Evolutionary conservation across 805 yeast genomes (phyloP).

Genomic region (Wickerhamiella galacta): DNA sequence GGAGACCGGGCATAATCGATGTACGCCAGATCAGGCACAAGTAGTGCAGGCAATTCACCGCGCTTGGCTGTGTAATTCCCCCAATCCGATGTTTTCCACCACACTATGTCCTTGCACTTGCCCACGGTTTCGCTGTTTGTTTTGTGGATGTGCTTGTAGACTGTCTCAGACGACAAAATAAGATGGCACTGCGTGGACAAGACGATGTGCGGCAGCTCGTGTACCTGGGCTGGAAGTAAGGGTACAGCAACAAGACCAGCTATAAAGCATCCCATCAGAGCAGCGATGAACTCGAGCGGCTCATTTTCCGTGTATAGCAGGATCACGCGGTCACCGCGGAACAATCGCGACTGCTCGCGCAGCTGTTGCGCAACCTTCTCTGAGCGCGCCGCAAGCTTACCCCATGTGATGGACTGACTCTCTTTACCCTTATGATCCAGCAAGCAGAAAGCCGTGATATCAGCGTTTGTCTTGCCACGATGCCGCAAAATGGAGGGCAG

Average conservation of each 20-base stretch:
- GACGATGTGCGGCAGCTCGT: slow-evolving; percentile 8
- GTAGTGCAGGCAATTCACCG: slow-evolving; percentile 44
- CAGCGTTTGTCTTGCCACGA: slow-evolving; percentile 47
- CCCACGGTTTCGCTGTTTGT: slow-evolving; percentile 30
- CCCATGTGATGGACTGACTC: slow-evolving; percentile 66
- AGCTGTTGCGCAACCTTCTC: slow-evolving; percentile 80
- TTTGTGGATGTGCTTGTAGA: slow-evolving; percentile 57
- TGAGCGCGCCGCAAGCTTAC: slow-evolving; percentile 61
- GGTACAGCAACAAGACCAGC: slow-evolving; percentile 95
- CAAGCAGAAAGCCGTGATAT: slow-evolving; percentile 53
- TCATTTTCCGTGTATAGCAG: slow-evolving; percentile 72
- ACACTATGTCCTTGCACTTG: slow-evolving; percentile 60
- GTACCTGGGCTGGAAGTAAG: slow-evolving; percentile 41
- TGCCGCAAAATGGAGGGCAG: slow-evolving; percentile 57
- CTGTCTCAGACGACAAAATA: slow-evolving; percentile 66
- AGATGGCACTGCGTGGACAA: slow-evolving; percentile 58
- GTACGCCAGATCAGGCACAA: slow-evolving; percentile 74
- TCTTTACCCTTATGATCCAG: slow-evolving; percentile 76
- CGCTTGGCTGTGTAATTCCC: slow-evolving; percentile 52
- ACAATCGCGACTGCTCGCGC: slow-evolving; percentile 51
- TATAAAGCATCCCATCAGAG: slow-evolving; percentile 77
- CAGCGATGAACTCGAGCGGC: slow-evolving; percentile 68
- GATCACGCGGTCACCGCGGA: slow-evolving; percentile 69
- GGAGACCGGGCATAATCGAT: slow-evolving; percentile 86
- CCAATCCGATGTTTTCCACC: slow-evolving; percentile 77